Percentiles rank a stretch among this genome's conserved stretches.
These are phyloP conservation scores for Plasmodium billcollinsi DNA, from an alignment of 169 alveolate genomes.

Conservation along the genomic window DNA sequence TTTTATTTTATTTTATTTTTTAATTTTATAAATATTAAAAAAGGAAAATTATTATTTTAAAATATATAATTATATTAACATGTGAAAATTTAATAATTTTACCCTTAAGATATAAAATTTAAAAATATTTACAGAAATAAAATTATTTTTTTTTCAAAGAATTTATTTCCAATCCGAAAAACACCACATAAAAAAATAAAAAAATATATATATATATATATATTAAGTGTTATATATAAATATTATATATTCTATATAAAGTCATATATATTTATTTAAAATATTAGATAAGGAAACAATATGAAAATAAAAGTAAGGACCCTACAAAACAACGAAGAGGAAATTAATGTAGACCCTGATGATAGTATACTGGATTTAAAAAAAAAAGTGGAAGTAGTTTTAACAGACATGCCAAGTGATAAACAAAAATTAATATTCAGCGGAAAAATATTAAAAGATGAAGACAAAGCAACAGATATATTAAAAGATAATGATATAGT, in stretches of 20 bases:
- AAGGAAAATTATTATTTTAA: too few relatives aligned
- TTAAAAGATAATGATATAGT: slow-evolving; percentile 86
- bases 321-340: slow-evolving; percentile 85
- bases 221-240: background rate
- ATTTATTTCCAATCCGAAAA: background rate
- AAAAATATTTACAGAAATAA: too few relatives aligned
- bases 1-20: too few relatives aligned
- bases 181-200: background rate
- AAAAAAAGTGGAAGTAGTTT: slow-evolving; percentile 79
- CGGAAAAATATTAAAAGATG: slow-evolving; percentile 86
- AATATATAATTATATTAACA: too few relatives aligned
- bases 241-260: too few relatives aligned
- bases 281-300: background rate
- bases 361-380: slow-evolving; percentile 82
- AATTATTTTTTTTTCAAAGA: too few relatives aligned
- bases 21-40: too few relatives aligned
- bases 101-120: too few relatives aligned
- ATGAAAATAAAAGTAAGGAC: slow-evolving; percentile 88
- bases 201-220: background rate
- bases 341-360: slow-evolving; percentile 82
- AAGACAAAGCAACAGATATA: slow-evolving; percentile 75
- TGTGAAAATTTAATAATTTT: too few relatives aligned
- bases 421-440: slow-evolving; percentile 86
- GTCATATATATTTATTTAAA: too few relatives aligned
- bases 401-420: slow-evolving; percentile 83